A percentile compares a stretch with the other conserved stretches of the same genome.
Evolutionary conservation across 192 early-diverging fungal genomes (phyloP).

Genomic region (Gonapodya sp.): DNA sequence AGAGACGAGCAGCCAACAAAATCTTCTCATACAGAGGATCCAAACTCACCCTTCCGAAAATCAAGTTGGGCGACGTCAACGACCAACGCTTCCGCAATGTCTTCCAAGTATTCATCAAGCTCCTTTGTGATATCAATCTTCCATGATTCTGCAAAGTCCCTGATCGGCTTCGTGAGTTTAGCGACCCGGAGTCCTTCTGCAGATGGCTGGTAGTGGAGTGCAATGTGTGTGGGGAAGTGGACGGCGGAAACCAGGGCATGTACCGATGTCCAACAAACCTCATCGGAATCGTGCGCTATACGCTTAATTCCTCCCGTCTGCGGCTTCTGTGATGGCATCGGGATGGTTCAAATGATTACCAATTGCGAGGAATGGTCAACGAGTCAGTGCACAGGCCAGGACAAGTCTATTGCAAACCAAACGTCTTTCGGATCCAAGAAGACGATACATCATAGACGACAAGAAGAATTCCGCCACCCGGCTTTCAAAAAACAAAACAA

Average conservation of each 20-base stretch:
- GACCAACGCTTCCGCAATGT: background rate
- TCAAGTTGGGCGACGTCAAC: background rate
- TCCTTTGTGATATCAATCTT: background rate
- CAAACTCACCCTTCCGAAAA: background rate
- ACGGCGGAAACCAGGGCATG: too few species aligned
- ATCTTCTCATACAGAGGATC: background rate
- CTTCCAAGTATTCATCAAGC: background rate
- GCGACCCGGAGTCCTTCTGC: background rate
- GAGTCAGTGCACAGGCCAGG: background rate
- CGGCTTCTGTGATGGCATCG: background rate
- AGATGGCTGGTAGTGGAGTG: background rate
- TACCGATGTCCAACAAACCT: background rate
- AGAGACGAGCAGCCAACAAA: background rate
- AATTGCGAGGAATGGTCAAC: background rate
- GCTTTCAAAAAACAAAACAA: background rate
- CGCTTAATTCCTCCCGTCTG: background rate
- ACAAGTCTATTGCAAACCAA: background rate
- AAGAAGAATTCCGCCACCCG: slow-evolving; percentile 3
- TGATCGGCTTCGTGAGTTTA: background rate
- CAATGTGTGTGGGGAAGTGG: background rate
- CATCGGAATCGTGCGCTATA: background rate
- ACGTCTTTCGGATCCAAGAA: background rate
- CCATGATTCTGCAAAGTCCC: background rate
- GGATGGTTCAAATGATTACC: too few species aligned
- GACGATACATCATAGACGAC: background rate